These are phyloP conservation scores for Candida maris DNA, from an alignment of 805 yeast genomes.

Conservation along the genomic window DNA sequence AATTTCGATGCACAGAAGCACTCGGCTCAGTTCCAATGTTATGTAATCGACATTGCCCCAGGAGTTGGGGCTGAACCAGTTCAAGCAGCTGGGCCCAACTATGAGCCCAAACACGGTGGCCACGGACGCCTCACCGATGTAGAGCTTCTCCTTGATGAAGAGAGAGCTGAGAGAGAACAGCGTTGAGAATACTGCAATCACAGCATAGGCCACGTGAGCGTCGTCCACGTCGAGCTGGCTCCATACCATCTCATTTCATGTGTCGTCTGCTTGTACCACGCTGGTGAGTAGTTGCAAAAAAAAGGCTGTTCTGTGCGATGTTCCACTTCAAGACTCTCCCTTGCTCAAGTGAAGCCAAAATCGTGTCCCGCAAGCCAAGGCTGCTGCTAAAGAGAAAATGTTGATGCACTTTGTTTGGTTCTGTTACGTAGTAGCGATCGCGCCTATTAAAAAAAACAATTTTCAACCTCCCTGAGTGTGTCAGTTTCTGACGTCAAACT, in stretches of 20 bases:
- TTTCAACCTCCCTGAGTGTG: too few relatives aligned
- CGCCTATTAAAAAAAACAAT: too few relatives aligned
- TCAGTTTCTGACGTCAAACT: too few relatives aligned
- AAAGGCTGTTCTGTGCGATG: too few relatives aligned
- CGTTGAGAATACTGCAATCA: slow-evolving; percentile 58
- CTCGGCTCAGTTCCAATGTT: slow-evolving; percentile 56
- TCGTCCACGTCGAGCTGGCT: slow-evolving; percentile 30
- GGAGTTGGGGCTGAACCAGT: slow-evolving; percentile 53
- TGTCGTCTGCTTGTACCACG: not conserved
- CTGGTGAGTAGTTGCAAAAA: not conserved
- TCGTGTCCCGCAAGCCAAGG: not conserved
- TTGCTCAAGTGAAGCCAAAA: too few relatives aligned
- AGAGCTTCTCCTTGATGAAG: slow-evolving; percentile 54
- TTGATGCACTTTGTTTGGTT: too few relatives aligned
- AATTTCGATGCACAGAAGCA: slow-evolving; percentile 67
- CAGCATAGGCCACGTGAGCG: slow-evolving; percentile 46
- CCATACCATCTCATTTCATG: slow-evolving; percentile 28
- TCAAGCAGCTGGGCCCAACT: slow-evolving; percentile 55
- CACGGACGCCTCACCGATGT: slow-evolving; percentile 65
- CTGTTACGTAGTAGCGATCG: too few relatives aligned
- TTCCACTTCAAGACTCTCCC: too few relatives aligned
- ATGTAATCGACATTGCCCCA: slow-evolving; percentile 57
- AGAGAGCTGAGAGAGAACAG: slow-evolving; percentile 56
- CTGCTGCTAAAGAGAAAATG: too few relatives aligned
- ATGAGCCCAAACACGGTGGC: slow-evolving; percentile 61